These are phyloP conservation scores for Coemansia sp. DNA, from an alignment of 192 early-diverging fungal species.

Conservation along the genomic window DNA sequence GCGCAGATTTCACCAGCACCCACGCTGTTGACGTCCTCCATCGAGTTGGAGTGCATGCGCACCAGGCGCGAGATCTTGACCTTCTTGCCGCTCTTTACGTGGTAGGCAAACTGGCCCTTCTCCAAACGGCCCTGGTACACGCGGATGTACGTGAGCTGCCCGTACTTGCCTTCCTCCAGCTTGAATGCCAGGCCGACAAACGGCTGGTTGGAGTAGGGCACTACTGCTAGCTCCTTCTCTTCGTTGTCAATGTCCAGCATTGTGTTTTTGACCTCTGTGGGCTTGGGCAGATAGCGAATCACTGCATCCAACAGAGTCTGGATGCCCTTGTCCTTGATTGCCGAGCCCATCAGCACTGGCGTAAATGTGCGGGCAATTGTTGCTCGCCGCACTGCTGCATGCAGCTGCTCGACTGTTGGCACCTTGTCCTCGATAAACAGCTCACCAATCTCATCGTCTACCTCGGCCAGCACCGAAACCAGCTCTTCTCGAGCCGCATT, in stretches of 20 bases:
- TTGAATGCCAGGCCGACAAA: conserved; percentile 87
- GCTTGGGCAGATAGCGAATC: conserved; percentile 66
- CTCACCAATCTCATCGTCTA: conserved; percentile 81
- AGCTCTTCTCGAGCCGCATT: conserved; percentile 71
- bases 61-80: conserved; percentile 94
- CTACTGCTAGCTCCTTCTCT: conserved; percentile 60
- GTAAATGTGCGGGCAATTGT: conserved; percentile 77
- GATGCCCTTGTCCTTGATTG: conserved; percentile 81
- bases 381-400: conserved; percentile 71
- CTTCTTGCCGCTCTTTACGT: conserved; percentile 86
- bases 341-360: conserved; percentile 84
- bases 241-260: conserved; percentile 69
- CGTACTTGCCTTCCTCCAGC: conserved; percentile 92
- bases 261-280: conserved; percentile 68
- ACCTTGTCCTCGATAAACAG: conserved; percentile 74
- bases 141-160: conserved; percentile 95
- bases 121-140: conserved; percentile 91
- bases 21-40: conserved; percentile 94
- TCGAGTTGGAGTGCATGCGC: conserved; percentile 98
- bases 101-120: conserved; percentile 84
- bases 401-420: conserved; percentile 67
- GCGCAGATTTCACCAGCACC: conserved; percentile 97
- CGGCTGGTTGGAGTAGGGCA: conserved; percentile 65
- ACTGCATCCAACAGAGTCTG: conserved; percentile 75
- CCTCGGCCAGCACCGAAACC: conserved; percentile 73